phyloP scores from a whole-genome alignment of 2,329 filamentous ascomycete genomes.

The Neofusicoccum sp. region DNA sequence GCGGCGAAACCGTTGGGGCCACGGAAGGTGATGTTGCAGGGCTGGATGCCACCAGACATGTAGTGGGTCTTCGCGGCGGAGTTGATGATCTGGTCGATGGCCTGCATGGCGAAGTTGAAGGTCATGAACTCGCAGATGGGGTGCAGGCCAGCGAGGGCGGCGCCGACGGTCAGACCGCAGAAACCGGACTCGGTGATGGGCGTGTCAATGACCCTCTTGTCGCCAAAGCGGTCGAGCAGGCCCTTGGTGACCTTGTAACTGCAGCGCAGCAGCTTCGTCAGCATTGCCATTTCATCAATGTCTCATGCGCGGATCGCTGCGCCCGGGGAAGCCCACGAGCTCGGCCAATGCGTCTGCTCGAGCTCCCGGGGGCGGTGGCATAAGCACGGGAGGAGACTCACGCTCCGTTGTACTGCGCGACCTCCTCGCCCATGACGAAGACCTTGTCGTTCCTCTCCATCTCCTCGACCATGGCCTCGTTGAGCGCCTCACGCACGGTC shows the following conservation, averaged over 20 bases:
- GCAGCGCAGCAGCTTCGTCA: conserved; percentile 35
- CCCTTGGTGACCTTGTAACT: conserved; percentile 99
- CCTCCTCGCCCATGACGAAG: conserved; percentile 95
- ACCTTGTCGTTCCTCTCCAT: conserved; percentile 92
- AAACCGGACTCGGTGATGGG: conserved; percentile 98
- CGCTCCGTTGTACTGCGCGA: conserved; percentile 99
- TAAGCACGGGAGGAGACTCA: conserved; percentile 40
- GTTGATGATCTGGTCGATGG: conserved; percentile 99
- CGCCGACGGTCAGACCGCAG: conserved; percentile 87
- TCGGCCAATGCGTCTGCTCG: not conserved
- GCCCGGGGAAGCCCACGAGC: not conserved
- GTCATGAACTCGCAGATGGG: conserved; percentile 99
- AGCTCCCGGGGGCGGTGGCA: not conserved
- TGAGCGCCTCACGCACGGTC: conserved; percentile 94
- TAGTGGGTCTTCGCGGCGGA: conserved; percentile 98
- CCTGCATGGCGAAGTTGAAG: conserved; percentile 99
- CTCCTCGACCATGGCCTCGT: conserved; percentile 97
- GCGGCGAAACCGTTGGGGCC: conserved; percentile 97
- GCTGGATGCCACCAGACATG: conserved; percentile 99
- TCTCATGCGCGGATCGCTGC: not conserved
- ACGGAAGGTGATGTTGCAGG: conserved; percentile 99
- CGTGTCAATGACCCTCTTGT: conserved; percentile 95
- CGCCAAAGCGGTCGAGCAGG: conserved; percentile 92
- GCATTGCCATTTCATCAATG: conserved; percentile 22
- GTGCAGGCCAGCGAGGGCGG: conserved; percentile 89